Percentiles rank a stretch among this genome's conserved stretches.
Evolutionary conservation across 345 rosid species (phyloP).

Genomic region (Populus alba): DNA sequence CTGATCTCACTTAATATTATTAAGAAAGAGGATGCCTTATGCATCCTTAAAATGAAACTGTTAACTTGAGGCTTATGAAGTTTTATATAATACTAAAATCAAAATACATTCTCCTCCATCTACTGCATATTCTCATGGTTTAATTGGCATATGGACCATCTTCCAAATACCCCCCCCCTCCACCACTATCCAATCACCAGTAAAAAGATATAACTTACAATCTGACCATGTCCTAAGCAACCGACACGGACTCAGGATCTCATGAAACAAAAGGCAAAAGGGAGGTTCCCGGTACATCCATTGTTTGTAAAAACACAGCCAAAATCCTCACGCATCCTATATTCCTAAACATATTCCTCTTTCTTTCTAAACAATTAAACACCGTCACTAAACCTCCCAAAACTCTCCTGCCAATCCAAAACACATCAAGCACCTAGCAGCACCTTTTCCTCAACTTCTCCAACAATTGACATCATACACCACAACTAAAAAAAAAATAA

Average conservation of each 20-base stretch:
- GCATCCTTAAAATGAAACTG: background rate
- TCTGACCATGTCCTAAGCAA: background rate
- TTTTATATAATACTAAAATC: background rate
- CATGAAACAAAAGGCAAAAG: background rate
- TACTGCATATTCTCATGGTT: background rate
- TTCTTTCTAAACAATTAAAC: background rate
- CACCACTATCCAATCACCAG: background rate
- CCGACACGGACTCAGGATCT: background rate
- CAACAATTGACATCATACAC: background rate
- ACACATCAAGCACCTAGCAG: background rate
- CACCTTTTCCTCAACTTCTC: background rate
- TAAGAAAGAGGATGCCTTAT: background rate
- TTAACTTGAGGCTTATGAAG: background rate
- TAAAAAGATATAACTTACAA: background rate
- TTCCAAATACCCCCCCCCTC: background rate
- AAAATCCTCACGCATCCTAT: background rate
- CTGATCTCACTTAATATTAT: background rate
- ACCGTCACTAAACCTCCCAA: background rate
- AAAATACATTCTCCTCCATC: background rate
- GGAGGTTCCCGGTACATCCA: background rate
- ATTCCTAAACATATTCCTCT: background rate
- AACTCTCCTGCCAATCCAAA: background rate
- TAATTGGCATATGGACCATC: background rate
- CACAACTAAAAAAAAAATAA: background rate
- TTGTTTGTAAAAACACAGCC: background rate